phyloP scores from a whole-genome alignment of 73 alveolate species.

The Chromera velia region DNA sequence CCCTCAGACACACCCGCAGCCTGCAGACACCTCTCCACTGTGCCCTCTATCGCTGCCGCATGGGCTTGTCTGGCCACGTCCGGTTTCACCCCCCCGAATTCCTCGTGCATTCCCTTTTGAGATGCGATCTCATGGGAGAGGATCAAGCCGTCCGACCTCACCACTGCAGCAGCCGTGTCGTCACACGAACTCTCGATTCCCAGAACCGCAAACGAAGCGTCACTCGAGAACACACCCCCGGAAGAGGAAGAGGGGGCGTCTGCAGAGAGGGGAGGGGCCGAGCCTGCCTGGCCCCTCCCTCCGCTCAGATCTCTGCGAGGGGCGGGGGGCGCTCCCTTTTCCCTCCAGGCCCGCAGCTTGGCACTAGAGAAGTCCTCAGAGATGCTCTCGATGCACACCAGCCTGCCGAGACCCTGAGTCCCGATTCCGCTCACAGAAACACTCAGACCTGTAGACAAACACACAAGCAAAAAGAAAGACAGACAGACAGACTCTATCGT shows the following conservation, averaged over 20 bases:
- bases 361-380: too few relatives aligned
- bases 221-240: neutral
- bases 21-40: slow-evolving; percentile 31
- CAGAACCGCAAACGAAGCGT: slow-evolving; percentile 1
- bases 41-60: slow-evolving; percentile 30
- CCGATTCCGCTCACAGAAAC: too few relatives aligned
- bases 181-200: slow-evolving; percentile 40
- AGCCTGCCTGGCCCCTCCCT: neutral
- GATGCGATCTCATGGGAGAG: slow-evolving; percentile 34
- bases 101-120: slow-evolving; percentile 36
- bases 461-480: too few relatives aligned
- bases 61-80: slow-evolving; percentile 25
- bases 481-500: too few relatives aligned
- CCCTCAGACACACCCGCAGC: slow-evolving; percentile 8
- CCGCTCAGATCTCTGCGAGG: neutral
- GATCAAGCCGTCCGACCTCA: slow-evolving; percentile 29
- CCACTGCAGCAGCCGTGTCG: slow-evolving; percentile 38
- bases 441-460: too few relatives aligned
- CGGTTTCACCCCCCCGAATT: slow-evolving; percentile 41
- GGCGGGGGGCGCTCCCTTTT: slow-evolving; percentile 12
- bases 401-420: too few relatives aligned
- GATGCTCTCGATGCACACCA: too few relatives aligned
- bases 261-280: neutral
- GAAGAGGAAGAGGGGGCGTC: neutral
- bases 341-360: slow-evolving; percentile 2